These are phyloP conservation scores for Scutellospora calospora DNA, from an alignment of 371 early-diverging fungal species.

Conservation along the genomic window DNA sequence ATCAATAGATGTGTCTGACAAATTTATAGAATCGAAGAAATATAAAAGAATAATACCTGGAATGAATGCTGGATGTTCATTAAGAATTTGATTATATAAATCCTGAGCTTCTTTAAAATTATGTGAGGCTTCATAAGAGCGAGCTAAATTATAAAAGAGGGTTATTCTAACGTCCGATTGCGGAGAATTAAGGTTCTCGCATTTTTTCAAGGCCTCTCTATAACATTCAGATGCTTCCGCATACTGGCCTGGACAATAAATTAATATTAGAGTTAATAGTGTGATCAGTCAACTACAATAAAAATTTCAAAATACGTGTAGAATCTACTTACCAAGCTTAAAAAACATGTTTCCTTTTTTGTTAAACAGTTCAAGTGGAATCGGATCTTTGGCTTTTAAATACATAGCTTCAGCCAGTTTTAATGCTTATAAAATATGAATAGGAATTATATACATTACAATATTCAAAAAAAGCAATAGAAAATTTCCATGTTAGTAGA, in stretches of 20 bases:
- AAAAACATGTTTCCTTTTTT: conserved; percentile 84
- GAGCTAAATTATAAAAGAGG: conserved; percentile 84
- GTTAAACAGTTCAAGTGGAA: conserved; percentile 77
- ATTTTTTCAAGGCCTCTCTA: conserved; percentile 44
- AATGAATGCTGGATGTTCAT: conserved; percentile 76
- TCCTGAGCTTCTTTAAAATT: conserved; percentile 68
- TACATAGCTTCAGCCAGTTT: conserved; percentile 58
- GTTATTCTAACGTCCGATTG: conserved; percentile 55
- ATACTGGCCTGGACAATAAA: no score
- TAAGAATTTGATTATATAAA: conserved; percentile 69
- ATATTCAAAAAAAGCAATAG: no score
- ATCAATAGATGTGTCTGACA: no score
- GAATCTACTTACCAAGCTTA: conserved; percentile 48
- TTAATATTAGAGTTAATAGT: no score
- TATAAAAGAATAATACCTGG: no score
- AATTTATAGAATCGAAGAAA: no score
- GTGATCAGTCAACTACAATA: no score
- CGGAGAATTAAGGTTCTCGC: background rate
- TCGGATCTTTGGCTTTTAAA: conserved; percentile 48
- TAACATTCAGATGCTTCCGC: conserved; percentile 16
- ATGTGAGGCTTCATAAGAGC: conserved; percentile 76
- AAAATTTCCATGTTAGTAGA: no score
- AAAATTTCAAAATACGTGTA: no score
- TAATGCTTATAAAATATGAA: no score
- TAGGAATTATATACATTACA: no score